Evolutionary conservation across 495 filamentous ascomycete species (phyloP), one percentile per base, ranked within the genome.

Genomic region (Daldinia concentrica): DNA sequence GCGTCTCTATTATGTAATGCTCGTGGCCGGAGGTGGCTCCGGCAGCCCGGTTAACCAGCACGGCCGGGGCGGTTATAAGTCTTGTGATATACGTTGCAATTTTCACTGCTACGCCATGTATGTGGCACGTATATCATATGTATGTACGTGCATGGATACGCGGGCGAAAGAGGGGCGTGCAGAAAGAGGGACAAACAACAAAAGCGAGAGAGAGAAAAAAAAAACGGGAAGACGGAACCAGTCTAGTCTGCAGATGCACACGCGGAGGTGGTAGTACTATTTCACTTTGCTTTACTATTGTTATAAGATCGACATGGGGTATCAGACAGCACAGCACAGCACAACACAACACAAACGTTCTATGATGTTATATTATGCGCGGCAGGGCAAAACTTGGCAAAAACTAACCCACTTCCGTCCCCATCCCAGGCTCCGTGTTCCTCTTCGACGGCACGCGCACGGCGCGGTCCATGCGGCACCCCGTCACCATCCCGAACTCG

Each of bases 401-500:
- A 12, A 19, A 57, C 54, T 57, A 57, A 37, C n/a, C n/a, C 15
- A 36, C n/a, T 11, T 17, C 45, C 45, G 19, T 22, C 32, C 9
- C 30, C 9, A 22, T 51, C 22, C 24, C 26, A 85, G 83, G 83
- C 36, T 77, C 77, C 55, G 74, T 85, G 58, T 76, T 75, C 71
- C 75, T 78, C 32, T 82, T 85, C 73, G 65, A 78, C 74, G 54
- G 32, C 11, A 55, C 63, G 19, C 55, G 64, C 62, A 17, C 67
- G 24, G 64, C 71, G 67, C 73, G 62, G 66, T 54, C 65, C 11
- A 69, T 72, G 56, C 73, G 71, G 63, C 73, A 77, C 57, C 76
- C 76, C 9, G 71, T 95, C 57, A 90, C 85, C n/a, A 96, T 97
- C 72, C 94, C 94, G 54, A 97, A 98, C 79, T 90, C 91, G 56